Evolutionary conservation across 805 yeast genomes (phyloP).

Genomic region (Ascoidea tarda): DNA sequence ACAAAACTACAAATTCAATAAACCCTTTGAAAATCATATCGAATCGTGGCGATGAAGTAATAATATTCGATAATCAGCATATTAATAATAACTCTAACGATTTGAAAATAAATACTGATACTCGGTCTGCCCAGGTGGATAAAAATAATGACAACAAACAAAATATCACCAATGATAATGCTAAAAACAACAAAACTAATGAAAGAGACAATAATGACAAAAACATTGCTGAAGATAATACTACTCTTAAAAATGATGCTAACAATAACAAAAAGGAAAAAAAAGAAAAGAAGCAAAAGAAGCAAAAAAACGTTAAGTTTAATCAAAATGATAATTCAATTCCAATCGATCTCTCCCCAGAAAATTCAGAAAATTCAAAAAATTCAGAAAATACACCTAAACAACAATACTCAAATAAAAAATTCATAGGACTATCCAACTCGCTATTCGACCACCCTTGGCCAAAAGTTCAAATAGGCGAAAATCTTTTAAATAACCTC

Average conservation of each 20-base stretch:
- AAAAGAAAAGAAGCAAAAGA: constrained; percentile 1
- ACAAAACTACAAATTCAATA: constrained; percentile 11
- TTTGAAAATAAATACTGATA: background rate
- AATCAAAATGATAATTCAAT: constrained; percentile 7
- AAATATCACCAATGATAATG: background rate
- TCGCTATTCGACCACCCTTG: constrained; percentile 57
- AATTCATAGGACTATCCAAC: constrained; percentile 51
- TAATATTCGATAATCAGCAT: background rate
- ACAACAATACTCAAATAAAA: constrained; percentile 6
- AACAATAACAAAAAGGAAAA: background rate
- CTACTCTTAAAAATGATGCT: background rate
- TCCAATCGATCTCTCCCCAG: background rate
- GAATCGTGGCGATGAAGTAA: constrained; percentile 24
- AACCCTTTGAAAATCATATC: constrained; percentile 31
- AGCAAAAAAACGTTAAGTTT: no score
- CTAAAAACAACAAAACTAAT: background rate
- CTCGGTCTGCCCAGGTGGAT: background rate
- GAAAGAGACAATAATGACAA: background rate
- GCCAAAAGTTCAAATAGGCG: constrained; percentile 56
- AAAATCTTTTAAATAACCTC: constrained; percentile 23
- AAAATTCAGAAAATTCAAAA: constrained; percentile 7
- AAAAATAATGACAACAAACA: no score
- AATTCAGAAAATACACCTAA: constrained; percentile 7
- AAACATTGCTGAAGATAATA: no score
- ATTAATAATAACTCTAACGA: background rate